Percentiles rank a stretch among this genome's conserved stretches.
phyloP scores from a whole-genome alignment of 2,329 filamentous ascomycete species.

The Fusarium annulatum region DNA sequence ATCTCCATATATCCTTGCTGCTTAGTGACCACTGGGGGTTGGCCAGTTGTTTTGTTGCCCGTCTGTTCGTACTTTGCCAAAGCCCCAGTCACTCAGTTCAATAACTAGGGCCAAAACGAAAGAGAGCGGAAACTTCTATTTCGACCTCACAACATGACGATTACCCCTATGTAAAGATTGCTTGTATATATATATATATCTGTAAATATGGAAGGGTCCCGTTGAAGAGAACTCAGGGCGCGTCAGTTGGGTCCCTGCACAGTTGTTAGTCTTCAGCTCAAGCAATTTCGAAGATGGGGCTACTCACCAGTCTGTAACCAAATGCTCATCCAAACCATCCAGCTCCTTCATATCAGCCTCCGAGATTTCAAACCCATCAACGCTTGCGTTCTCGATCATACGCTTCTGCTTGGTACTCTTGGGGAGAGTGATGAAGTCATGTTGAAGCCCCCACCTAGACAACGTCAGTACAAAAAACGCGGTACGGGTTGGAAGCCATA shows the following conservation, averaged over 20 bases:
- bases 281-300: not conserved
- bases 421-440: constrained; percentile 77
- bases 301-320: constrained; percentile 74
- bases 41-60: not conserved
- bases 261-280: constrained; percentile 3
- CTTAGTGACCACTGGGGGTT: not conserved
- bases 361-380: constrained; percentile 70
- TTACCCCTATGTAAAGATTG: not conserved
- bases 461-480: not conserved
- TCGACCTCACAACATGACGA: not conserved
- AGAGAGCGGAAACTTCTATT: not conserved
- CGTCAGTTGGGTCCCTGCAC: constrained; percentile 48
- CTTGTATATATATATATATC: not conserved
- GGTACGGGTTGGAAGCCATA: constrained; percentile 31
- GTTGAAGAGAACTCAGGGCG: constrained; percentile 17
- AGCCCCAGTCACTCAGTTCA: not conserved
- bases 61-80: not conserved
- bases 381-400: constrained; percentile 72
- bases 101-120: not conserved
- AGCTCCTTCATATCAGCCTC: constrained; percentile 71
- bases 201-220: not conserved
- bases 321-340: constrained; percentile 75
- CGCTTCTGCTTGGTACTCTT: constrained; percentile 75
- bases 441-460: constrained; percentile 77
- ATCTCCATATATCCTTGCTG: not conserved